These are phyloP conservation scores for Zygoascus tannicola DNA, from an alignment of 805 yeast genomes.

Conservation along the genomic window DNA sequence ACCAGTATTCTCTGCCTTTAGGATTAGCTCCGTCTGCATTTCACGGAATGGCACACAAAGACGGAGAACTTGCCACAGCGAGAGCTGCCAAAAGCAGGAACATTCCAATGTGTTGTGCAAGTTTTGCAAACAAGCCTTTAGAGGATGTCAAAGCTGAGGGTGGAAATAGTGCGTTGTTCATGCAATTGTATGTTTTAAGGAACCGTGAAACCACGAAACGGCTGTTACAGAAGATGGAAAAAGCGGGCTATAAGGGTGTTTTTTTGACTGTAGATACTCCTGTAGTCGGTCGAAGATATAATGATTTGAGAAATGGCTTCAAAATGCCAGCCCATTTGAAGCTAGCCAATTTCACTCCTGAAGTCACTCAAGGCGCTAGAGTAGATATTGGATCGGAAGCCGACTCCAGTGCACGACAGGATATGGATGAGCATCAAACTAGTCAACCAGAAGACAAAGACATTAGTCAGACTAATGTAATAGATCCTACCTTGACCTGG, in stretches of 20 bases:
- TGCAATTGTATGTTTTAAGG: constrained; percentile 26
- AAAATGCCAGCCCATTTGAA: constrained; percentile 22
- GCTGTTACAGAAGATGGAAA: constrained; percentile 21
- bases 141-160: constrained; percentile 23
- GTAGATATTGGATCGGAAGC: constrained; percentile 21
- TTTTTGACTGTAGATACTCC: constrained; percentile 53
- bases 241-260: constrained; percentile 34
- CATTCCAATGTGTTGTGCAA: constrained; percentile 25
- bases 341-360: constrained; percentile 22
- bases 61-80: constrained; percentile 29
- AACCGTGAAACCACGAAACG: constrained; percentile 21
- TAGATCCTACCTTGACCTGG: constrained; percentile 27
- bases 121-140: constrained; percentile 20
- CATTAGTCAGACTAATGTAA: constrained; percentile 7
- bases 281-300: constrained; percentile 43
- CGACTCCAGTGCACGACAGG: constrained; percentile 15
- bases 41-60: constrained; percentile 25
- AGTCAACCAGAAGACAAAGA: constrained; percentile 6
- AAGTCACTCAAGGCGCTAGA: constrained; percentile 10
- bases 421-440: constrained; percentile 10
- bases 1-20: constrained; percentile 21
- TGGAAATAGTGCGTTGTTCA: constrained; percentile 18
- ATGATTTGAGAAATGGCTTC: constrained; percentile 31
- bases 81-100: constrained; percentile 25
- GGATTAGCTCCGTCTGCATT: constrained; percentile 31